Evolutionary conservation across 495 filamentous ascomycete species (phyloP).

Genomic region (Tetracladium marchalianum): DNA sequence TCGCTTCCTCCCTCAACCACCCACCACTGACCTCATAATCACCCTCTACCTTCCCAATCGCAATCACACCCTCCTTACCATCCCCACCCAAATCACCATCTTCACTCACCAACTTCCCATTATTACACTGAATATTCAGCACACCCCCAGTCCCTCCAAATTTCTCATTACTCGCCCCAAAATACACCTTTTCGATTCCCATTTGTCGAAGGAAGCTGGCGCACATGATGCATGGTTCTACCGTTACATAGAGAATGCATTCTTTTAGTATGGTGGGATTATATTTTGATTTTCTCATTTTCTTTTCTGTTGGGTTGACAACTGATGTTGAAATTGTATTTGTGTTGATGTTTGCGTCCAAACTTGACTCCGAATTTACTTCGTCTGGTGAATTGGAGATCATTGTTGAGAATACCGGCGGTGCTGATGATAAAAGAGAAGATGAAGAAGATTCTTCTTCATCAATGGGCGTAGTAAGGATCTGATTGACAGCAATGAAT

Average conservation of each 20-base stretch:
- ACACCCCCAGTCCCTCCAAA: conserved; percentile 95
- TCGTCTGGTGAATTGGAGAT: not conserved
- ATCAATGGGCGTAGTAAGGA: conserved; percentile 23
- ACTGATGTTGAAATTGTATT: not conserved
- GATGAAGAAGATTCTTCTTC: not conserved
- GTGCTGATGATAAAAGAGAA: too few species aligned
- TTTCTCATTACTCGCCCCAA: conserved; percentile 89
- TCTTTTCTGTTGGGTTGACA: not conserved
- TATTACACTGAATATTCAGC: conserved; percentile 58
- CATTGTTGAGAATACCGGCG: conserved; percentile 1
- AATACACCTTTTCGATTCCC: conserved; percentile 74
- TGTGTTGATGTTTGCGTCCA: not conserved
- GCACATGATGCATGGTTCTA: conserved; percentile 98
- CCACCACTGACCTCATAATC: conserved; percentile 73
- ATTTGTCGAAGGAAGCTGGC: conserved; percentile 84
- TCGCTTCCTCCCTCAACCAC: conserved; percentile 76
- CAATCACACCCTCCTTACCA: conserved; percentile 17
- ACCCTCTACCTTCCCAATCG: conserved; percentile 48
- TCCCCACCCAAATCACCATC: not conserved
- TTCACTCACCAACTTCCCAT: conserved; percentile 14
- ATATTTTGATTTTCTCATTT: conserved; percentile 5
- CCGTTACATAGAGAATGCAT: conserved; percentile 86
- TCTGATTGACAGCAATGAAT: conserved; percentile 68
- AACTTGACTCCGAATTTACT: not conserved
- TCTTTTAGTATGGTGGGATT: conserved; percentile 47